Evolutionary conservation across 371 early-diverging fungal genomes (phyloP), one percentile per base, ranked within the genome.

Genomic region (Mortierella sp.): DNA sequence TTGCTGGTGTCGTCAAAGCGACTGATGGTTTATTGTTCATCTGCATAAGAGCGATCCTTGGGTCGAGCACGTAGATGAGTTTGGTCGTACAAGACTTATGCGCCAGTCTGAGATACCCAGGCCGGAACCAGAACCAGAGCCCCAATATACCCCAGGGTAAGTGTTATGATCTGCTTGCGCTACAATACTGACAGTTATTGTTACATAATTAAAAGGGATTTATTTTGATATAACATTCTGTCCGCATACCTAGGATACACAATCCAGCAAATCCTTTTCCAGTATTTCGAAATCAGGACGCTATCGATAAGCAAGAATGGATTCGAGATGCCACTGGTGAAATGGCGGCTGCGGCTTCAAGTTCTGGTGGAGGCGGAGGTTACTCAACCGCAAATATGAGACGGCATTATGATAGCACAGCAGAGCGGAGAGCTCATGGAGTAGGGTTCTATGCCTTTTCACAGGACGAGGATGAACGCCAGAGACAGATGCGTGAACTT

Each of bases 41-140:
- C 19, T 41, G 28, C 48, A 49, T 30, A 49, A 85, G 27, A 70
- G 81, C 7, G 93, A 92, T 83, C 90, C 92, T 8, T 92, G 92
- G 92, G 87, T 94, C 2, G 93, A 93, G 53, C 86, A 89, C 62
- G 83, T 84, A 6, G 94, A 94, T 79, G 92, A 93, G 57, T 94
- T 90, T 83, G 93, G 93, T 4, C 81, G 94, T 19, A 89, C 92
- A 27, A 84, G 92, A n/a, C 79, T 90, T 6, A 83, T 92, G 15
- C 83, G 93, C 44, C 83, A 81, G 57, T 89, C 90, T 28, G 82
- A 92, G 56, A 49, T 89, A 17, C 90, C 87, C 17, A 54, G 61
- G 51, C 72, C 66, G 43, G 54, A 48, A 19, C 64, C 71, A 12
- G 28, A 24, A 26, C 27, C n/a, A 15, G 49, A 63, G 6, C n/a